Base-by-base conservation (phyloP, 306 rosid genomes). In the Chamaecrista fasciculata region DNA sequence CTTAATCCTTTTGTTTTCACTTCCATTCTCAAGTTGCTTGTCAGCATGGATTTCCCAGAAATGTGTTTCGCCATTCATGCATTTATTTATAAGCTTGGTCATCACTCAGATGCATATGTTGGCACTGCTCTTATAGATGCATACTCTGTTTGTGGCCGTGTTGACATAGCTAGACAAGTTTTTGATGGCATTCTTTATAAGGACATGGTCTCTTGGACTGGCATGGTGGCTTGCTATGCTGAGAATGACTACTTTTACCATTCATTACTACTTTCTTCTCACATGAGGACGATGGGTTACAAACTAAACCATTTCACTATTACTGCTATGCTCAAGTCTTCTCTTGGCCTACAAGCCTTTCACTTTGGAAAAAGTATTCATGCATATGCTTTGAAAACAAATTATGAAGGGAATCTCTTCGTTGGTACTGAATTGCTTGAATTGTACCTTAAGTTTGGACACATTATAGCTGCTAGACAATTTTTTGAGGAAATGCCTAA, bases 161-260 rank as follows among this genome's bases (percentile, higher is more conserved):
- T 77, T 63, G 72, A 63, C 3, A 31, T 58, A 11, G 67, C 76
- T 1, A 70, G 67, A 11, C 66, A 24, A 34, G 68, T 77, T 43
- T 77, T 77, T 1, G 29, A 70, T 55, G 67, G 53, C 0, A 62
- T 77, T 77, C 33, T 2, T 64, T 62, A 10, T 56, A 63, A 77
- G 67, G 81, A 70, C 39, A 53, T 77, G 81, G 76, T 77, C 1
- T 77, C 76, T 31, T 77, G 76, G 81, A 77, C 76, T 77, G 81
- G 81, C 15, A 77, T 77, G 81, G 26, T 77, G 7, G 72, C 72
- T 70, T 77, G 76, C 51, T 77, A 77, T 63, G 72, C 76, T 63
- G 72, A 77, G 47, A 77, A 77, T 55, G 39, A 19, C 24, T 77
- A 12, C 49, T 59, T 63, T 36, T 14, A 53, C 37, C 72, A 77